phyloP scores from a whole-genome alignment of 805 yeast genomes.

The Yamadazyma olivae region DNA sequence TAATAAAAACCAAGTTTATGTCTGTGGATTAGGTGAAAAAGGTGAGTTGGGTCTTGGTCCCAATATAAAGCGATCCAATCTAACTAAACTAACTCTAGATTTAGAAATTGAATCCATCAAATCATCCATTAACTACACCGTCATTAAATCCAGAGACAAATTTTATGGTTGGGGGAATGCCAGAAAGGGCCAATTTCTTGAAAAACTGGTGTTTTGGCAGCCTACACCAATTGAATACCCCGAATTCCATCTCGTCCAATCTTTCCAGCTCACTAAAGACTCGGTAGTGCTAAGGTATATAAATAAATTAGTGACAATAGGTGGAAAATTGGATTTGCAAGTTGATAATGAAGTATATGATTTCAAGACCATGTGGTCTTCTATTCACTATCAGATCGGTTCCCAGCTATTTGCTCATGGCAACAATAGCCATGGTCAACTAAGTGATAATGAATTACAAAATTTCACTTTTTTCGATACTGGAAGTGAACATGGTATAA shows the following conservation, averaged over 20 bases:
- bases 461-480: constrained; percentile 15
- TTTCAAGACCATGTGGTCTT: constrained; percentile 69
- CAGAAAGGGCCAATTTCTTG: constrained; percentile 53
- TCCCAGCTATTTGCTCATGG: constrained; percentile 50
- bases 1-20: constrained; percentile 36
- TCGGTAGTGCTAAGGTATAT: constrained; percentile 3
- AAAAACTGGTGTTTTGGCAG: constrained; percentile 9
- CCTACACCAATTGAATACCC: constrained; percentile 2
- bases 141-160: constrained; percentile 39
- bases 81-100: constrained; percentile 8
- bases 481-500: constrained; percentile 90
- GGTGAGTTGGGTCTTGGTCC: constrained; percentile 74
- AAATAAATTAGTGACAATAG: constrained; percentile 14
- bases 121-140: constrained; percentile 47
- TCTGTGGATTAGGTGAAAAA: constrained; percentile 61
- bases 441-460: constrained; percentile 20
- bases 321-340: constrained; percentile 8
- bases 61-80: constrained; percentile 6
- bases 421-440: constrained; percentile 75
- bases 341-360: constrained; percentile 4
- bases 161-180: constrained; percentile 69
- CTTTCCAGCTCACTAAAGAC: constrained; percentile 20
- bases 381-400: constrained; percentile 50
- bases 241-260: background rate
- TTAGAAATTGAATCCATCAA: constrained; percentile 12